Percentiles rank a stretch among this genome's conserved stretches.
Evolutionary conservation across 495 filamentous ascomycete species (phyloP).

Genomic region (Penicillium crystallinum): DNA sequence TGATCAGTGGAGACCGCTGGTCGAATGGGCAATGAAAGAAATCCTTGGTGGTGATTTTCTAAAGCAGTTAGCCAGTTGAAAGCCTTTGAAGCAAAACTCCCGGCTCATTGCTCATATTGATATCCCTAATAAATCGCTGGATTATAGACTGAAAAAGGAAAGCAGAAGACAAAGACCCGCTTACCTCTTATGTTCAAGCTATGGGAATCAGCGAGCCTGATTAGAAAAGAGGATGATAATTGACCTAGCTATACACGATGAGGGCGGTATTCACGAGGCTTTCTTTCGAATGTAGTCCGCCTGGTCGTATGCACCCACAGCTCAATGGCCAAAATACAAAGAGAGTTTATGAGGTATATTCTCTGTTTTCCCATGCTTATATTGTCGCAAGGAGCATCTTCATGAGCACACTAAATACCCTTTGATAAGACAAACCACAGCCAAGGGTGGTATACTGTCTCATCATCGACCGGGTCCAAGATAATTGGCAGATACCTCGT

Average conservation of each 20-base stretch:
- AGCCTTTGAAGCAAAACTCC: too few species aligned
- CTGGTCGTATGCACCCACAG: background rate
- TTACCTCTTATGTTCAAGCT: too few species aligned
- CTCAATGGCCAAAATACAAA: background rate
- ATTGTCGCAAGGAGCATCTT: slow-evolving; percentile 5
- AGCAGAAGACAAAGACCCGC: too few species aligned
- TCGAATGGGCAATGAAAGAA: slow-evolving; percentile 32
- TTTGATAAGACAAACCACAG: slow-evolving; percentile 20
- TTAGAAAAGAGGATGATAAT: too few species aligned
- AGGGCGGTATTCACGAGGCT: too few species aligned
- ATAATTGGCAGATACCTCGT: slow-evolving; percentile 20
- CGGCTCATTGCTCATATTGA: background rate
- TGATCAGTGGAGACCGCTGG: slow-evolving; percentile 33
- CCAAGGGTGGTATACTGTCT: slow-evolving; percentile 18
- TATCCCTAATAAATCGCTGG: background rate
- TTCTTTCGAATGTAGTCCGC: too few species aligned
- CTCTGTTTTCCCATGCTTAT: background rate
- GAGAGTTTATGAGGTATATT: background rate
- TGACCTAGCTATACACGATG: too few species aligned
- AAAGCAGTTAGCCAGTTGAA: slow-evolving; percentile 8
- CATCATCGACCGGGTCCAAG: slow-evolving; percentile 23
- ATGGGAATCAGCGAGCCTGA: too few species aligned
- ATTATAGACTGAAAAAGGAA: too few species aligned
- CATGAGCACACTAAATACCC: slow-evolving; percentile 8
- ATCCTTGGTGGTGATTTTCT: slow-evolving; percentile 30